Percentiles rank a stretch among this genome's conserved stretches.
Evolutionary conservation across 306 rosid species (phyloP).

Genomic region (Gleditsia sinensis): DNA sequence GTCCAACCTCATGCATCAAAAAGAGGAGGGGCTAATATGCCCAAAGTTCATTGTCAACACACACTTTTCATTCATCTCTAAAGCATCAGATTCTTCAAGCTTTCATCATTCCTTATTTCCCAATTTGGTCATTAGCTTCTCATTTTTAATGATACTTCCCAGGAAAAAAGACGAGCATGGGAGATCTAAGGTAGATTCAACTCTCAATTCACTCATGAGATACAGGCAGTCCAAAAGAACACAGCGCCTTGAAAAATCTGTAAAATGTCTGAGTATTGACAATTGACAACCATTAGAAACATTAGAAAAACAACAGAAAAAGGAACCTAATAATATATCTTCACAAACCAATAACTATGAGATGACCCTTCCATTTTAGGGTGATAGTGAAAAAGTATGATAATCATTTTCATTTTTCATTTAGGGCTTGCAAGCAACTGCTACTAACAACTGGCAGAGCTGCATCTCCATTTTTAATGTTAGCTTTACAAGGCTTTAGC

Average conservation of each 20-base stretch:
- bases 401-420: background rate
- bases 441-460: background rate
- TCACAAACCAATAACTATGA: background rate
- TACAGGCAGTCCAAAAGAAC: slow-evolving; percentile 22
- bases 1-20: background rate
- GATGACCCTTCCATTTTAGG: slow-evolving; percentile 14
- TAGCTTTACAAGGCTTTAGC: background rate
- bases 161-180: background rate
- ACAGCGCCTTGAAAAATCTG: background rate
- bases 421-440: background rate
- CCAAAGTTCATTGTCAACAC: background rate
- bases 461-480: background rate
- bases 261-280: background rate
- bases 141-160: background rate
- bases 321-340: background rate
- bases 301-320: background rate
- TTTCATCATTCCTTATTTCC: background rate
- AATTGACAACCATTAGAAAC: slow-evolving; percentile 3
- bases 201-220: background rate
- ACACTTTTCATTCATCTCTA: background rate
- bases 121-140: background rate
- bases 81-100: background rate
- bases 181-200: background rate
- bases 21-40: background rate
- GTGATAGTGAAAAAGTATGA: background rate